Conservation (phyloP, 163 green algal species). For the Prototheca cutis region DNA sequence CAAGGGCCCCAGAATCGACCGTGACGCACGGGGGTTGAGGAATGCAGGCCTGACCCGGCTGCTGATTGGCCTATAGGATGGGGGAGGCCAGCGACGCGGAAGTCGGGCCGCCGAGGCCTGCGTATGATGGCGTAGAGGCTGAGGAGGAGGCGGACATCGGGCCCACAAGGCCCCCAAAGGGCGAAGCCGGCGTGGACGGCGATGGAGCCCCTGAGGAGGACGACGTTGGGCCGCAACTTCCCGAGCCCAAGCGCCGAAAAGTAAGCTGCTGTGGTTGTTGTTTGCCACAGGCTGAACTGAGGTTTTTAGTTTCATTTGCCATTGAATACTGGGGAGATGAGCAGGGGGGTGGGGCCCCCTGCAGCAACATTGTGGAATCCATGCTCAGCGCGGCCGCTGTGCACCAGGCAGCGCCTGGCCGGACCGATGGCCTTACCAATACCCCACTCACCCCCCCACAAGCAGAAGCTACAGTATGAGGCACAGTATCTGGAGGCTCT, state of each 20-base stretch:
- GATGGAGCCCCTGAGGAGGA: constrained; percentile 12
- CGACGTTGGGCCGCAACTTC: constrained; percentile 38
- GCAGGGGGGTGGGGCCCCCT: not conserved
- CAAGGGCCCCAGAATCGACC: no score
- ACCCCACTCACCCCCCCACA: not conserved
- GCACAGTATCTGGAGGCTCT: constrained; percentile 61
- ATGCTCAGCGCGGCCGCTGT: not conserved
- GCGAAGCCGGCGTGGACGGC: not conserved
- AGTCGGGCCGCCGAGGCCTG: no score
- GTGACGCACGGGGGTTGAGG: no score
- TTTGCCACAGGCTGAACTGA: not conserved
- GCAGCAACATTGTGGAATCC: no score
- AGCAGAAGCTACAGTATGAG: constrained; percentile 65
- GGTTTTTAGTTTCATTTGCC: not conserved
- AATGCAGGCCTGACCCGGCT: no score
- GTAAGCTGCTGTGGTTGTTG: constrained; percentile 7
- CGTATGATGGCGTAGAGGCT: no score
- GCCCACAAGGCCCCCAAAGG: constrained; percentile 1
- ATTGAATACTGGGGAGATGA: not conserved
- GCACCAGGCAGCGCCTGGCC: no score
- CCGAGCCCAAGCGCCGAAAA: constrained; percentile 57
- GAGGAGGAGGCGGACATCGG: no score
- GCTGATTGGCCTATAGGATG: no score
- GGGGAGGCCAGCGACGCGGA: no score
- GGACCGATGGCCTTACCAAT: no score